A percentile compares a stretch with the other conserved stretches of the same genome.
These are phyloP conservation scores for Ophiocordyceps camponoti-leonardi DNA, from an alignment of 2,329 filamentous ascomycete genomes.

Conservation along the genomic window DNA sequence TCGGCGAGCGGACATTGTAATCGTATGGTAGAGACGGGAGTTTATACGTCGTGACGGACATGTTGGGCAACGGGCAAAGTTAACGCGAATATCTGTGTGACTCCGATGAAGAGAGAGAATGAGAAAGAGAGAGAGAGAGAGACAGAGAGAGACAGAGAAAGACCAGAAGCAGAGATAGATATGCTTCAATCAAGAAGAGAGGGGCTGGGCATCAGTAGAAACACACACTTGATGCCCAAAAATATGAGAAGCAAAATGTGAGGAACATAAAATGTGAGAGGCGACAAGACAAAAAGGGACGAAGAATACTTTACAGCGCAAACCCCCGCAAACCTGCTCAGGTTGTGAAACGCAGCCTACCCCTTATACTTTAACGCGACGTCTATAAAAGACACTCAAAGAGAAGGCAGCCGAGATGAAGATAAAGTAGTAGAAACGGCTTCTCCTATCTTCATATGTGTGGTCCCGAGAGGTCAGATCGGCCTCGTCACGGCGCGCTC, in stretches of 20 bases:
- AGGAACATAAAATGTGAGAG: neutral
- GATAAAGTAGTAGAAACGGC: too few species aligned
- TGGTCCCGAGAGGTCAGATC: constrained; percentile 21
- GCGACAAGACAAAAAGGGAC: neutral
- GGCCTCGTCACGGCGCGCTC: constrained; percentile 27
- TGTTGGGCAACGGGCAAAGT: constrained; percentile 5
- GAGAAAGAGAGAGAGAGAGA: neutral
- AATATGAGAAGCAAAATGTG: neutral
- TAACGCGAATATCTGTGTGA: too few species aligned
- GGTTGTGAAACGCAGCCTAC: constrained; percentile 8
- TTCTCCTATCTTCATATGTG: constrained; percentile 23
- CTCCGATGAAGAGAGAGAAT: neutral
- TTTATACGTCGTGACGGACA: constrained; percentile 30
- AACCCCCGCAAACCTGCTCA: constrained; percentile 19
- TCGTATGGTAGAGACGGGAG: constrained; percentile 51
- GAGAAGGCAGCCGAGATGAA: too few species aligned
- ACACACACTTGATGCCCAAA: neutral
- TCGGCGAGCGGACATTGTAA: constrained; percentile 42
- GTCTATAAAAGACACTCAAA: neutral
- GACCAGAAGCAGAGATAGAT: neutral
- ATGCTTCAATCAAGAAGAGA: neutral
- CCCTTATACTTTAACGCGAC: constrained; percentile 2
- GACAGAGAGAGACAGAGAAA: neutral
- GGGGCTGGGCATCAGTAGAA: neutral
- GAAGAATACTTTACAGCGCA: constrained; percentile 7